These are phyloP conservation scores for Pachysolen tannophilus DNA, from an alignment of 805 yeast species.

Conservation along the genomic window DNA sequence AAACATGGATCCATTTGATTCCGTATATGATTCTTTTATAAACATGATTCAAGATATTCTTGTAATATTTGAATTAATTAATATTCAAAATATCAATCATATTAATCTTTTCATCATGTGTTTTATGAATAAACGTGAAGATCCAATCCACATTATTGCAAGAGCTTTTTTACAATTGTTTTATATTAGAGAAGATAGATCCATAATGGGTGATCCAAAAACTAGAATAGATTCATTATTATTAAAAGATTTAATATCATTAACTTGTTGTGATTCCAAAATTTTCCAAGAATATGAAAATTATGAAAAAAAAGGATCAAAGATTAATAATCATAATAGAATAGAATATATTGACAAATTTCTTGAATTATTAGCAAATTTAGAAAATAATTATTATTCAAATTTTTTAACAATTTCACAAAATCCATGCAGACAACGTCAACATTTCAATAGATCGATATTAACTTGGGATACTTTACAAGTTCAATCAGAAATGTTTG, in stretches of 20 bases:
- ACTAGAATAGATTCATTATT: conserved; percentile 29
- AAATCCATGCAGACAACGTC: conserved; percentile 81
- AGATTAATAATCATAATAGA: conserved; percentile 15
- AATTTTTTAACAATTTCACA: conserved; percentile 39
- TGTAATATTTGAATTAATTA: conserved; percentile 23
- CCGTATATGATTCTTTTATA: conserved; percentile 13
- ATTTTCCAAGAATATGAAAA: conserved; percentile 17
- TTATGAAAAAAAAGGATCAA: conserved; percentile 10
- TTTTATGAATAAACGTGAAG: conserved; percentile 18
- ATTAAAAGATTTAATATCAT: conserved; percentile 33
- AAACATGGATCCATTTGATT: conserved; percentile 18
- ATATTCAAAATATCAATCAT: conserved; percentile 20
- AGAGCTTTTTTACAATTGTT: conserved; percentile 58
- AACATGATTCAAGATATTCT: conserved; percentile 29
- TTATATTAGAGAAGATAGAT: conserved; percentile 52
- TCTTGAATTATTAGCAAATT: conserved; percentile 32
- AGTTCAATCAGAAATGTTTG: conserved; percentile 62
- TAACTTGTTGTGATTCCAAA: conserved; percentile 29
- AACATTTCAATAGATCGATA: conserved; percentile 50
- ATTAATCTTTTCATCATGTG: conserved; percentile 16
- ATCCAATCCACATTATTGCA: conserved; percentile 35
- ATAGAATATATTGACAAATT: too few species aligned
- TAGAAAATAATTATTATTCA: conserved; percentile 37
- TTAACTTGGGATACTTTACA: conserved; percentile 74
- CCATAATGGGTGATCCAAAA: conserved; percentile 40